Evolutionary conservation across 176 grass and related monocot genomes (phyloP), one percentile per base, ranked within the genome.

Genomic region (Aegilops speltoides): DNA sequence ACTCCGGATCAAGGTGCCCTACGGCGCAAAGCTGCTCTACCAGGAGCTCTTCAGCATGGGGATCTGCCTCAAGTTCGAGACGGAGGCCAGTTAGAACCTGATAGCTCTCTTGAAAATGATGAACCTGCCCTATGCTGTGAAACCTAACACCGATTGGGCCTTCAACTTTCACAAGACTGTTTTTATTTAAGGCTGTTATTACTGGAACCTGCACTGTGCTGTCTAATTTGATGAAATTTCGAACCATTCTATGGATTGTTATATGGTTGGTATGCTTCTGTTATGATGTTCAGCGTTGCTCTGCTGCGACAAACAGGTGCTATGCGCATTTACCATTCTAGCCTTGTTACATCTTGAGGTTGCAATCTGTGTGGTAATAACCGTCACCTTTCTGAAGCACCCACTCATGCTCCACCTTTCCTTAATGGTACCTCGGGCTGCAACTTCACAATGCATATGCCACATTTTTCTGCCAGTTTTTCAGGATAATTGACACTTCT

Each of bases 11-110:
- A 92, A 98, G 71, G 93, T 96, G 70, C 96, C 93, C 20, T 96
- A 96, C 3, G 93, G 96, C 12, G 92, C 93, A 3, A 98, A 96
- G 90, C 87, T 98, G 75, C 93, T 94, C 14, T 96, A 96, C 85
- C 93, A 90, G 76, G 94, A 98, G 64, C 90, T 98, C 38, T 96
- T 98, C 57, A 94, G 94, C 83, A 96, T 94, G 92, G 94, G 97
- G 10, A 94, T 98, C 80, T 94, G 90, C 84, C 89, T 98, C 29
- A 98, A 96, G 79, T 98, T 98, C 33, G 90, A 96, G 68, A 93
- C 92, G 0, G 72, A 98, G 74, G 66, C 95, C 26, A 91, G 92
- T 64, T 98, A 91, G 82, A 73, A 75, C 28, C 70, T 48, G 40
- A 48, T 48, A 24, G 40, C 72, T 75, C 15, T 2, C 72, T 29